phyloP scores from a whole-genome alignment of 164 flowering plant genomes.

The Magnolia changhungtana region DNA sequence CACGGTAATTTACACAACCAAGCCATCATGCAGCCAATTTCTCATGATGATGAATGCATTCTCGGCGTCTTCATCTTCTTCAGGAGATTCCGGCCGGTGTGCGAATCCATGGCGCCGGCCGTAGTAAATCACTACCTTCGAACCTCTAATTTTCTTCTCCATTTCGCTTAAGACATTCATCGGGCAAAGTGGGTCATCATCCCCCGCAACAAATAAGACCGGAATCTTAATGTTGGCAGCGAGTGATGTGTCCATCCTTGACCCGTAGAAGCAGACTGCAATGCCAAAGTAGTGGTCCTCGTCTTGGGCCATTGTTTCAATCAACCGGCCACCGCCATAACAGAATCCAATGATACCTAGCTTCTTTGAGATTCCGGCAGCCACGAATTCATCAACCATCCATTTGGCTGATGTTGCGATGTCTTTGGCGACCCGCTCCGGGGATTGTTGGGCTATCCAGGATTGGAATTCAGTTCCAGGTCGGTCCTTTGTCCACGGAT shows the following conservation, averaged over 20 bases:
- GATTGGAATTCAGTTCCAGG: slow-evolving; percentile 39
- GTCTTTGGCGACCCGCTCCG: slow-evolving; percentile 42
- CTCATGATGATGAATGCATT: slow-evolving; percentile 61
- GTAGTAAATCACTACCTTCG: slow-evolving; percentile 47
- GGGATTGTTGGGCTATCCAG: slow-evolving; percentile 52
- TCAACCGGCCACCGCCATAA: slow-evolving; percentile 69
- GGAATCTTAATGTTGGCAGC: slow-evolving; percentile 59
- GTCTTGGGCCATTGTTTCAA: slow-evolving; percentile 65
- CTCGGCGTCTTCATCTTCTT: slow-evolving; percentile 89
- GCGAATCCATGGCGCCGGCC: slow-evolving; percentile 89
- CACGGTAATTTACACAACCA: slow-evolving; percentile 28
- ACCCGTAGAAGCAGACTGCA: slow-evolving; percentile 78
- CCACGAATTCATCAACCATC: slow-evolving; percentile 74
- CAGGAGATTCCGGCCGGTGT: slow-evolving; percentile 67
- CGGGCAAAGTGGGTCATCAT: slow-evolving; percentile 63
- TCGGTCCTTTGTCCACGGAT: slow-evolving; percentile 66
- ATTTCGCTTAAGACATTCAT: slow-evolving; percentile 35
- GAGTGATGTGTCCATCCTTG: slow-evolving; percentile 48
- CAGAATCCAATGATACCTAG: slow-evolving; percentile 85
- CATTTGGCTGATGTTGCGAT: slow-evolving; percentile 58
- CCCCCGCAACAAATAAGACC: slow-evolving; percentile 66
- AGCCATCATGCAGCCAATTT: slow-evolving; percentile 60
- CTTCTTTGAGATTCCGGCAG: slow-evolving; percentile 66
- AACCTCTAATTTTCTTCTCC: slow-evolving; percentile 39
- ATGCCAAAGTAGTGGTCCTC: slow-evolving; percentile 41